Base-by-base conservation (phyloP, 768 basidiomycete species). In the Fomitopsis serialis region DNA sequence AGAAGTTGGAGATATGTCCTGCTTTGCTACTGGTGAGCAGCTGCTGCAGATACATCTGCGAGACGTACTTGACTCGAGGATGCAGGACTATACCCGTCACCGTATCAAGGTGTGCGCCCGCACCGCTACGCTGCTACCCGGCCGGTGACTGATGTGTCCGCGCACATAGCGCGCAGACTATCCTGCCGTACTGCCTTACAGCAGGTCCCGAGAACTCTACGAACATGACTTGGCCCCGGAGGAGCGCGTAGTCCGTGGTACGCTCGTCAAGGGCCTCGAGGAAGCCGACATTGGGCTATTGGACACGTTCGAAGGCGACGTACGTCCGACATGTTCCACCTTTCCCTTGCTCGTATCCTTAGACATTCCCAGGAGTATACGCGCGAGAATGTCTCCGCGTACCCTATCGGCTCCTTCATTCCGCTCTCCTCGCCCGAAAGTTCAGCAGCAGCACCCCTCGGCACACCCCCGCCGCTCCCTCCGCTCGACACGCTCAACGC, bases 271-370 rank as follows among this genome's bases (percentile, higher is more conserved):
- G 1, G 94, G 95, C 1, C 73, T 97, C 44, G 82, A 80, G 0
- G 67, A 67, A 10, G 37, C 60, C 17, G 94, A 98, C 57, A 71
- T 97, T 1, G 57, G 58, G n/a, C 65, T 77, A 2, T 70, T 98
- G 22, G 93, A 98, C 68, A 50, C 73, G 9, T 98, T 96, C 54
- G 95, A 98, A 69, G 92, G 91, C 29, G 59, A 78, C 46, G 95
- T 87, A 60, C 63, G 81, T 72, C 48, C 47, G 1, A 2, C 48
- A 35, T 45, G 48, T 43, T 29, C 45, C 10, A 47, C 25, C 25
- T 32, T 6, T 9, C 13, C 15, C 32, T 19, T 34, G 29, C 4
- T 27, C 2, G n/a, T 12, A 12, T 24, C 21, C 25, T 34, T 32
- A 32, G 11, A 5, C 5, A 32, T 32, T 32, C 6, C n/a, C 43